Conservation (phyloP, 768 basidiomycete genomes). For the Psilocybe tampanensis region DNA sequence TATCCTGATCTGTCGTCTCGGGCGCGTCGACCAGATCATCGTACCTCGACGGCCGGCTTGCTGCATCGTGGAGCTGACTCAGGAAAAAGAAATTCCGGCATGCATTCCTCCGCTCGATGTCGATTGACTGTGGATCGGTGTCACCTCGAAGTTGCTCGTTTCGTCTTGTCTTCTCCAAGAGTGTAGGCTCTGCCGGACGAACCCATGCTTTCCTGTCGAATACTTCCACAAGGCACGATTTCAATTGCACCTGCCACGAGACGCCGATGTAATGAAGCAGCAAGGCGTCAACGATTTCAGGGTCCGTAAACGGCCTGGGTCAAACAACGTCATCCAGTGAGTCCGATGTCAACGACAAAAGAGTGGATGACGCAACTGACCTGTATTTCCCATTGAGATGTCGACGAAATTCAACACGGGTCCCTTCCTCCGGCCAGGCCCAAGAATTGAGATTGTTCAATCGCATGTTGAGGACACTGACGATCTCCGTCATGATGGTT, state of each 20-base stretch:
- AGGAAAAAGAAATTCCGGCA: conserved; percentile 33
- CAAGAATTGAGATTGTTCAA: conserved; percentile 41
- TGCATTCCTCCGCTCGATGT: conserved; percentile 23
- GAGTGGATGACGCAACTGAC: conserved; percentile 15
- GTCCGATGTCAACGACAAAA: not conserved
- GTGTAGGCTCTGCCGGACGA: not conserved
- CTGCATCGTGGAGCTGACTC: conserved; percentile 31
- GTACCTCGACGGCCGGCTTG: conserved; percentile 15
- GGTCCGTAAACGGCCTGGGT: conserved; percentile 43
- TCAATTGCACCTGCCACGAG: conserved; percentile 43
- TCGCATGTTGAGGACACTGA: conserved; percentile 49
- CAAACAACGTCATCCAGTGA: not conserved
- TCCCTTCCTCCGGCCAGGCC: conserved; percentile 46
- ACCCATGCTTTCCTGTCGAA: conserved; percentile 15
- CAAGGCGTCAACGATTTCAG: conserved; percentile 47
- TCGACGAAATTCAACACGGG: conserved; percentile 45
- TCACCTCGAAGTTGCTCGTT: conserved; percentile 21
- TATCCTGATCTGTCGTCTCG: conserved; percentile 4
- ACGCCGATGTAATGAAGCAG: conserved; percentile 47
- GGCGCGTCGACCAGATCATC: conserved; percentile 30
- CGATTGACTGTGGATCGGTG: conserved; percentile 23
- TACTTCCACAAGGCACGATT: conserved; percentile 22
- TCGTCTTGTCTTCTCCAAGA: conserved; percentile 15
- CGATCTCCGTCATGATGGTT: conserved; percentile 40
- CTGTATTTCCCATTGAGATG: conserved; percentile 52